Base-by-base conservation (phyloP, 108 stramenopile species). In the Cyclotella kingstonii region DNA sequence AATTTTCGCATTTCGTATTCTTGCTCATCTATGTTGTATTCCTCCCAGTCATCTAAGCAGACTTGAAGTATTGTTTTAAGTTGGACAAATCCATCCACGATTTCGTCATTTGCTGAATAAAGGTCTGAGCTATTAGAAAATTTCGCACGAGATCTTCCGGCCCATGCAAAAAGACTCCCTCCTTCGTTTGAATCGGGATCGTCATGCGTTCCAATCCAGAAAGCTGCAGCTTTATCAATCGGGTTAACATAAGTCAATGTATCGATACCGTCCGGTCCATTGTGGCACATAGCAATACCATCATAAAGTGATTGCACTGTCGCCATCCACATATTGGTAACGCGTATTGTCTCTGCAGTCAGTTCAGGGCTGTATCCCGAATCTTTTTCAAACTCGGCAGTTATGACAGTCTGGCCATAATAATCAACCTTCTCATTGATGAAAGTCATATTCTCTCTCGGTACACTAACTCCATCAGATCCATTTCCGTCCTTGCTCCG, bases 301-400 rank as follows among this genome's bases (percentile, higher is more conserved):
- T 83, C 63, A 59, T 84, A 85, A 0, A 93, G 63, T 12, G 73
- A 38, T 61, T 87, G 74, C 0, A 73, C 76, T 30, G 66, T 70
- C 1, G 78, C 82, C 88, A 90, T 93, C 84, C 86, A 85, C 47
- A 93, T 71, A 45, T 68, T 84, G 10, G 84, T 44, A 7, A 81
- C 72, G 15, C 59, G 60, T 6, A 74, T 55, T 8, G 73, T 60
- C 23, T 74, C 60, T 2, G 73, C 64, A 6, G 63, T 74, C 5
- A 74, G 33, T 0, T 10, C 12, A 28, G 73, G 34, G 52, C 67
- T 25, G 30, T 72, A 71, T 10, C 70, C 70, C n/a, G 55, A 50
- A 1, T 5, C 0, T 30, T 76, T 76, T 0, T 55, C 25, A 10
- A 76, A 71, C 26, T 67, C 66, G 34, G 43, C 56, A 19, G 34